These are phyloP conservation scores for Lachancea kluyveri DNA, from an alignment of 805 yeast species.

Conservation along the genomic window DNA sequence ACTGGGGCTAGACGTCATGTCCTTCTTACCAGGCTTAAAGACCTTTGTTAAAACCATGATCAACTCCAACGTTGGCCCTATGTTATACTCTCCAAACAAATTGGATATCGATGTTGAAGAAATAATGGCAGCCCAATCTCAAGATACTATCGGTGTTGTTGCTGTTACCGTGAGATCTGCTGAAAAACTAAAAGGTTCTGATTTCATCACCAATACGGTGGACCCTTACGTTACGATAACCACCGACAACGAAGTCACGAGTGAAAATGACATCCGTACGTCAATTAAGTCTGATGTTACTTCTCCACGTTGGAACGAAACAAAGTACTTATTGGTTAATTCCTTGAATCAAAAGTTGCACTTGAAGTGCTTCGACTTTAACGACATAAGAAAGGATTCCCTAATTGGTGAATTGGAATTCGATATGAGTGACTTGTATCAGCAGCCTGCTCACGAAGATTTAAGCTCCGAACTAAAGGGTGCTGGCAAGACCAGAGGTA, in stretches of 20 bases:
- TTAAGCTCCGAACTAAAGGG: slow-evolving; percentile 28
- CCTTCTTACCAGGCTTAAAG: slow-evolving; percentile 73
- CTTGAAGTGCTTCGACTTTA: slow-evolving; percentile 50
- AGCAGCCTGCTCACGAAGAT: slow-evolving; percentile 34
- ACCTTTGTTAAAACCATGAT: slow-evolving; percentile 64
- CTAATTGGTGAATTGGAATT: slow-evolving; percentile 45
- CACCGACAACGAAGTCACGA: slow-evolving; percentile 38
- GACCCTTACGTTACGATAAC: slow-evolving; percentile 55
- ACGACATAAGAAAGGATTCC: slow-evolving; percentile 49
- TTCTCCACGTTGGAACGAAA: slow-evolving; percentile 62
- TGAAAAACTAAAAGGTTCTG: slow-evolving; percentile 39
- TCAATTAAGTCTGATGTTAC: slow-evolving; percentile 50
- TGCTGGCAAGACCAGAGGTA: slow-evolving; percentile 48
- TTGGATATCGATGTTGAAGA: slow-evolving; percentile 71
- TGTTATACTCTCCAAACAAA: slow-evolving; percentile 79
- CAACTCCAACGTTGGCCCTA: slow-evolving; percentile 65
- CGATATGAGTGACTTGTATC: slow-evolving; percentile 54
- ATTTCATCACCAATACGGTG: slow-evolving; percentile 35
- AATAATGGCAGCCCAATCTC: slow-evolving; percentile 52
- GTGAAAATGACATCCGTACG: slow-evolving; percentile 38
- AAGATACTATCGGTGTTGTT: slow-evolving; percentile 65
- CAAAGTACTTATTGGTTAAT: slow-evolving; percentile 52
- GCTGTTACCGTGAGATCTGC: slow-evolving; percentile 58
- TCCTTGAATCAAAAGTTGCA: slow-evolving; percentile 50
- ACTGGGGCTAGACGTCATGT: slow-evolving; percentile 80